A percentile compares a stretch with the other conserved stretches of the same genome.
phyloP scores from a whole-genome alignment of 2,329 filamentous ascomycete species.

The Alternaria viburni region DNA sequence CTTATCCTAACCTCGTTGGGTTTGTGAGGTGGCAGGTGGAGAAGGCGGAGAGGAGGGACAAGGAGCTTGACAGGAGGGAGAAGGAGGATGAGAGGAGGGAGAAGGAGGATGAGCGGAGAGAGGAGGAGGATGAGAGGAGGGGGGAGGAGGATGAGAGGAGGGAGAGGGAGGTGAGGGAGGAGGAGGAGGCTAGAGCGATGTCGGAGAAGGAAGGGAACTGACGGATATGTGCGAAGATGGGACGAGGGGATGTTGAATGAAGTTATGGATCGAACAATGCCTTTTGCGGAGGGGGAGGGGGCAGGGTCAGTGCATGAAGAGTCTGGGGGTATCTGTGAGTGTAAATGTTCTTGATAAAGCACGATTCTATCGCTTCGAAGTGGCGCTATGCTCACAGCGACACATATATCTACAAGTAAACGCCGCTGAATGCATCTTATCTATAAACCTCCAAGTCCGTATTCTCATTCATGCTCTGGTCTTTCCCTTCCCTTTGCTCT shows the following conservation, averaged over 20 bases:
- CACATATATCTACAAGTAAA: not conserved
- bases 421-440: slow-evolving; percentile 12
- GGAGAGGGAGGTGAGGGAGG: too few species aligned
- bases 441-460: not conserved
- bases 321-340: not conserved
- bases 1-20: not conserved
- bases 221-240: not conserved
- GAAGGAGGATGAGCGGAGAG: too few species aligned
- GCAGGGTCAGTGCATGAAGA: not conserved
- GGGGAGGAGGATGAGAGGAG: not conserved
- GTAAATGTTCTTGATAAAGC: not conserved
- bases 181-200: too few species aligned
- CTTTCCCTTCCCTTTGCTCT: not conserved
- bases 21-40: not conserved
- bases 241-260: not conserved
- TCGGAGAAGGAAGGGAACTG: not conserved
- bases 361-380: slow-evolving; percentile 12
- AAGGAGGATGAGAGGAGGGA: too few species aligned
- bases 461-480: not conserved
- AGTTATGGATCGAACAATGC: not conserved
- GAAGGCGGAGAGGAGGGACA: not conserved
- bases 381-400: not conserved
- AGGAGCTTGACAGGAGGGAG: too few species aligned
- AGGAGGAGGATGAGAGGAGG: too few species aligned
- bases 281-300: not conserved